Base-by-base conservation (phyloP, 129 eudicot species). In the Centrapalus pauciflorus region DNA sequence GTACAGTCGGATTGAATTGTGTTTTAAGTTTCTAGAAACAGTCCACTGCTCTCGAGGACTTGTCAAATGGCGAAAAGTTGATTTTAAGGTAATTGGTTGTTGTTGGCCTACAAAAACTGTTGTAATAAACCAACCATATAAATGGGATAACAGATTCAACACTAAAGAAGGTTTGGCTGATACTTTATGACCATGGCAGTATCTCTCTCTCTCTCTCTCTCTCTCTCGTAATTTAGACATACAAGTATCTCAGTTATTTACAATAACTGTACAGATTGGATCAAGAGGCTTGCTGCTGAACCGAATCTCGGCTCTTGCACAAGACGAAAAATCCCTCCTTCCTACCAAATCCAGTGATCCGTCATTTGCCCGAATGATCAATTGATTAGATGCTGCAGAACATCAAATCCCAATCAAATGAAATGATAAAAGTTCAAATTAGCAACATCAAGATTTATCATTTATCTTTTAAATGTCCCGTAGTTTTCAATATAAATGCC, bases 191-290 rank as follows among this genome's bases (percentile, higher is more conserved):
- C 67, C 38, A 57, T 21, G 4, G 12, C 57, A 23, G 34, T 51
- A 51, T 51, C 62, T 35, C 41, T n/a, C n/a, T 63, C 50, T 25
- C 54, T n/a, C n/a, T n/a, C n/a, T n/a, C n/a, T 51, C 62, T 35
- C 41, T n/a, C n/a, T 63, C 50, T 25, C 54, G 28, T 38, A 62
- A 55, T 38, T 52, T 35, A 37, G n/a, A 7, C 24, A 24, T 40
- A 37, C 28, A 56, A 19, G 29, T 72, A 9, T 24, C 16, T 21
- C 48, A 33, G 64, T 32, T 72, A 72, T 72, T 62, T 64, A 74
- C 73, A 74, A 56, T 45, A 65, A 55, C 72, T 74, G 72, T 65
- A 74, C 78, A 74, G 48, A 54, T 17, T 14, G 21, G 46, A 43
- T 40, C 2, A 69, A 37, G 38, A 32, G 49, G 49, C 46, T n/a